Percentiles rank a stretch among this genome's conserved stretches.
phyloP scores from a whole-genome alignment of 306 rosid genomes.

The Quercus dentata region DNA sequence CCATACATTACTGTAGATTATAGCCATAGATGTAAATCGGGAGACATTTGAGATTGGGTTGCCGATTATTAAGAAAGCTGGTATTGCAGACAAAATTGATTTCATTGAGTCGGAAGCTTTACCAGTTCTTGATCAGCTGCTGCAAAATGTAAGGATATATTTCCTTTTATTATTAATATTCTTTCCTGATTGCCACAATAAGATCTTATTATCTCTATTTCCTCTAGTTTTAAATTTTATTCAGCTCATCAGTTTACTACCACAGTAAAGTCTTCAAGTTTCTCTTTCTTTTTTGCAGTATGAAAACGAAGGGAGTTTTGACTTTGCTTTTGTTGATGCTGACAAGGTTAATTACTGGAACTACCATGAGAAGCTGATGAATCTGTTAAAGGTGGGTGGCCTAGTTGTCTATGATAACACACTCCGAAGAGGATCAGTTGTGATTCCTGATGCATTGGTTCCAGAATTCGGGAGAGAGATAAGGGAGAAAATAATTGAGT shows the following conservation, averaged over 20 bases:
- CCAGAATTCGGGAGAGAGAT: constrained; percentile 13
- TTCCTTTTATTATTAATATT: not conserved
- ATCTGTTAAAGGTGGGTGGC: constrained; percentile 50
- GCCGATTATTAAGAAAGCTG: constrained; percentile 55
- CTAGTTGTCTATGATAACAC: constrained; percentile 52
- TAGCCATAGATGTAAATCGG: constrained; percentile 48
- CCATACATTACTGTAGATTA: constrained; percentile 31
- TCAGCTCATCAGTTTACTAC: not conserved
- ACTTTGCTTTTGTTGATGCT: constrained; percentile 57
- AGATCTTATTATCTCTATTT: not conserved
- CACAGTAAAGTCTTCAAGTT: not conserved
- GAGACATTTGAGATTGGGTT: constrained; percentile 51
- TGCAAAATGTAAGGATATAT: constrained; percentile 37
- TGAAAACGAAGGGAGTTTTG: constrained; percentile 45
- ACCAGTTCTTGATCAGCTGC: constrained; percentile 46
- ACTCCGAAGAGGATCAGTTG: constrained; percentile 55
- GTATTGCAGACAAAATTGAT: constrained; percentile 63
- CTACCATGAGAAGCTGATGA: constrained; percentile 53
- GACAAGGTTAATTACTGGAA: constrained; percentile 50
- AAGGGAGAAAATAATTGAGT: constrained; percentile 20
- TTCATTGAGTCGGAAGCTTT: constrained; percentile 50
- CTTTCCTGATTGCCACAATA: not conserved
- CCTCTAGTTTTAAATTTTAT: not conserved
- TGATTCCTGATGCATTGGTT: constrained; percentile 28
- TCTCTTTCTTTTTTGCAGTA: constrained; percentile 21